Evolutionary conservation across 139 green algal genomes (phyloP).

Genomic region (Chlamydomonas incerta): DNA sequence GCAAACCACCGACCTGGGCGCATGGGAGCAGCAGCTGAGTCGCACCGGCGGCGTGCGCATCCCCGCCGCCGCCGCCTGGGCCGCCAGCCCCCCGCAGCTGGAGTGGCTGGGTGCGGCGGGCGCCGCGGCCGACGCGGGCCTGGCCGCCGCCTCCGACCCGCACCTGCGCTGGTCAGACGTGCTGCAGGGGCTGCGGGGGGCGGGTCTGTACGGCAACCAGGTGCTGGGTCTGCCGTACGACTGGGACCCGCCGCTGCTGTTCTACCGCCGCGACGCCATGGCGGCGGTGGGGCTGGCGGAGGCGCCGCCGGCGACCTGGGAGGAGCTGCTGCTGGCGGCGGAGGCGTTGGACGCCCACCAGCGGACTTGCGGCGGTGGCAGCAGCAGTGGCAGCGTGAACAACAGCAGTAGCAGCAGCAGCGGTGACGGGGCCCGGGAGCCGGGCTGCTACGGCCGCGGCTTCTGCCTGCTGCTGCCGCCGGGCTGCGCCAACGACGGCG

Average conservation of each 20-base stretch:
- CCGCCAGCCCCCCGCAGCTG: slow-evolving; percentile 17
- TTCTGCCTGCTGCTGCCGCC: slow-evolving; percentile 27
- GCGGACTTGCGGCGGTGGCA: neutral
- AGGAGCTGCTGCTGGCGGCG: neutral
- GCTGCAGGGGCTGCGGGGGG: neutral
- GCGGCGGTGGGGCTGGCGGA: neutral
- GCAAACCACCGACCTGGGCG: neutral
- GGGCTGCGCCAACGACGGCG: slow-evolving; percentile 13
- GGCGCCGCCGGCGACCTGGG: neutral
- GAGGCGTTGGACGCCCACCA: neutral
- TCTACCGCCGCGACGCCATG: slow-evolving; percentile 17
- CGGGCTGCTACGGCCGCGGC: slow-evolving; percentile 13
- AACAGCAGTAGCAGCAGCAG: neutral
- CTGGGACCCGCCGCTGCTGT: slow-evolving; percentile 17
- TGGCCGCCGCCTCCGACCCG: neutral
- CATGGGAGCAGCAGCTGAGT: slow-evolving; percentile 17
- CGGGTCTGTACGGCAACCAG: neutral
- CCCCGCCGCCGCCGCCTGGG: neutral
- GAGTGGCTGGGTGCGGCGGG: neutral
- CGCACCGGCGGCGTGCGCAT: neutral
- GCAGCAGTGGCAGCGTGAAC: too few species aligned
- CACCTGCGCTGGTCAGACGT: neutral
- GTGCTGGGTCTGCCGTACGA: slow-evolving; percentile 16
- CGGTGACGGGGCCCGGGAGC: neutral
- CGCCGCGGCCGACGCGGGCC: neutral